Conservation (phyloP, 805 yeast genomes). For the Metschnikowia henanensis region DNA sequence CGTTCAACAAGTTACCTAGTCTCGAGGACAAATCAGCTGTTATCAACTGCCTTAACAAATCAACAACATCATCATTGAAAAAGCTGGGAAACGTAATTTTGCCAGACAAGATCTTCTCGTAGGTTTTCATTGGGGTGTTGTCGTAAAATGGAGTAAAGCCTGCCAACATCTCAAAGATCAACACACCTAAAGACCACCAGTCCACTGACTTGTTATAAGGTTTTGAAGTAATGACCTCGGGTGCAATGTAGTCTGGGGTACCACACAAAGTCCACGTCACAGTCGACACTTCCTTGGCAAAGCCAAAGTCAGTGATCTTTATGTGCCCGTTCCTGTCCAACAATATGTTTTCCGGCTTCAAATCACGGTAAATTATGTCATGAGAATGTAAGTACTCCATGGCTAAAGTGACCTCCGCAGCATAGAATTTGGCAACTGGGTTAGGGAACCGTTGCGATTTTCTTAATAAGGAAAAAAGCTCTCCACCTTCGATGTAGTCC, state of each 20-base stretch:
- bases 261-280: constrained; percentile 65
- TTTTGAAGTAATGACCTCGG: constrained; percentile 63
- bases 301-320: constrained; percentile 61
- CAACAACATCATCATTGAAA: constrained; percentile 54
- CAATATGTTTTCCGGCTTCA: constrained; percentile 61
- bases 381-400: constrained; percentile 59
- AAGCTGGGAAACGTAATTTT: constrained; percentile 53
- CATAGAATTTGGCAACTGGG: constrained; percentile 63
- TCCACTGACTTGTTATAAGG: constrained; percentile 64
- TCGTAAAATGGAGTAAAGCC: constrained; percentile 65
- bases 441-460: constrained; percentile 61
- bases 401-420: constrained; percentile 61
- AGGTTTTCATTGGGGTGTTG: constrained; percentile 62
- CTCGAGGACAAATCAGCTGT: constrained; percentile 56
- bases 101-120: constrained; percentile 57
- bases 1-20: constrained; percentile 58
- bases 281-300: constrained; percentile 60
- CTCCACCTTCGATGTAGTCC: constrained; percentile 69
- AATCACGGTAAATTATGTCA: constrained; percentile 59
- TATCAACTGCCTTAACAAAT: constrained; percentile 50
- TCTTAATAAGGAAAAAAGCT: constrained; percentile 53
- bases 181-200: constrained; percentile 66
- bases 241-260: constrained; percentile 65
- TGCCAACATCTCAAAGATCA: constrained; percentile 61
- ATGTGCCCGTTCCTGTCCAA: constrained; percentile 61